A percentile compares a stretch with the other conserved stretches of the same genome.
Conservation (phyloP, 176 grass and related monocot genomes). For the Aegilops umbellulata region DNA sequence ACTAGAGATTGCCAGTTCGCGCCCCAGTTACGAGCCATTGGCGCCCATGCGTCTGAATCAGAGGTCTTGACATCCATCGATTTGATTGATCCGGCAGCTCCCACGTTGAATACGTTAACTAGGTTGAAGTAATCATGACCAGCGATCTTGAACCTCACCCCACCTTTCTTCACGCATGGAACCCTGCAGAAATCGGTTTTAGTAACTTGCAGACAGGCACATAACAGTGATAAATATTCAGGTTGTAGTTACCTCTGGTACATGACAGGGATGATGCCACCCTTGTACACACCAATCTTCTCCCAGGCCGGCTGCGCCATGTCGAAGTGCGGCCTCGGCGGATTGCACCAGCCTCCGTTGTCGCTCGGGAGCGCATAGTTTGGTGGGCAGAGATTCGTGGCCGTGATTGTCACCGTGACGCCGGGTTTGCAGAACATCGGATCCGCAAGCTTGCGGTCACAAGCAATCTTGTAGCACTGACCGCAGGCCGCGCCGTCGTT, state of each 20-base stretch:
- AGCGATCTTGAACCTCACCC: neutral
- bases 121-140: neutral
- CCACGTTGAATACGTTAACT: neutral
- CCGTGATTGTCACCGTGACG: slow-evolving; percentile 31
- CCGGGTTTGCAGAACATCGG: slow-evolving; percentile 13
- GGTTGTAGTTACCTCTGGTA: slow-evolving; percentile 32
- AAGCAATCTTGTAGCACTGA: slow-evolving; percentile 51
- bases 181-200: neutral
- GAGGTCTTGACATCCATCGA: neutral
- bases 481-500: slow-evolving; percentile 36
- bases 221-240: neutral
- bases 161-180: neutral
- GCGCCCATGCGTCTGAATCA: neutral
- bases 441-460: slow-evolving; percentile 27
- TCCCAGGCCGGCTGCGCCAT: slow-evolving; percentile 57
- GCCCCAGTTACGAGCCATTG: neutral
- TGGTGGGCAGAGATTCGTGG: slow-evolving; percentile 48
- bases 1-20: neutral
- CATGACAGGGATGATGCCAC: slow-evolving; percentile 54
- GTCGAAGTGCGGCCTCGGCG: slow-evolving; percentile 36
- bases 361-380: neutral
- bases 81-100: neutral
- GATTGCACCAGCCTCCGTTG: slow-evolving; percentile 51
- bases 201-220: neutral
- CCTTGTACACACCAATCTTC: slow-evolving; percentile 45